A percentile compares a stretch with the other conserved stretches of the same genome.
phyloP scores from a whole-genome alignment of 768 basidiomycete genomes.

The Pleurotus sapidus region DNA sequence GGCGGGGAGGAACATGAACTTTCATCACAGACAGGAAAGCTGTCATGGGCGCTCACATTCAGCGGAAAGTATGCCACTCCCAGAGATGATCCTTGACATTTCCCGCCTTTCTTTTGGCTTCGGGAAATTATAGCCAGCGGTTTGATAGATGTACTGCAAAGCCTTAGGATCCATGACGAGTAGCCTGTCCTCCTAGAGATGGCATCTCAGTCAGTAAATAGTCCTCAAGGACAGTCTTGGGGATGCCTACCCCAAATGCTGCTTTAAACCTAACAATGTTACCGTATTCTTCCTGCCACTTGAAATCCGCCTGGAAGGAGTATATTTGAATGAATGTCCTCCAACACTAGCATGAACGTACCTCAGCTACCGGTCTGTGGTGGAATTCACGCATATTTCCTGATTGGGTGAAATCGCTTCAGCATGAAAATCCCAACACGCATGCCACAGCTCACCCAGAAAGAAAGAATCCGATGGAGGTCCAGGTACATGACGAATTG shows the following conservation, averaged over 20 bases:
- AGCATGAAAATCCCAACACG: background rate
- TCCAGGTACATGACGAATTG: constrained; percentile 30
- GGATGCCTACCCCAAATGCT: constrained; percentile 30
- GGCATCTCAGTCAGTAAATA: background rate
- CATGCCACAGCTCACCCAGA: constrained; percentile 25
- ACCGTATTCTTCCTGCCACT: constrained; percentile 42
- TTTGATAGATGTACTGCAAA: constrained; percentile 40
- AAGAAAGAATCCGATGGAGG: constrained; percentile 34
- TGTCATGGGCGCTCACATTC: constrained; percentile 26
- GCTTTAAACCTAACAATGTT: constrained; percentile 35
- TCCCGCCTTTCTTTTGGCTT: constrained; percentile 38
- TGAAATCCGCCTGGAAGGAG: constrained; percentile 33
- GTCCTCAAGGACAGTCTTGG: too few relatives aligned
- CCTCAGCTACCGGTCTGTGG: constrained; percentile 32
- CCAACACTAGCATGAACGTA: constrained; percentile 10
- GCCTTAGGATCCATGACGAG: constrained; percentile 48
- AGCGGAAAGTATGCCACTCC: constrained; percentile 36
- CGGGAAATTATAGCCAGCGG: constrained; percentile 38
- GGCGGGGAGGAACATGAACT: background rate
- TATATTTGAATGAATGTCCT: constrained; percentile 11
- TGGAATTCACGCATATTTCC: constrained; percentile 27
- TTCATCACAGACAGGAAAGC: too few relatives aligned
- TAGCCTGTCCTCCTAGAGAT: constrained; percentile 38
- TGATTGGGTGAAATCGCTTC: constrained; percentile 3
- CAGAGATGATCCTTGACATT: constrained; percentile 29